Conservation (phyloP, 2,329 filamentous ascomycete species). For the Fusarium albidum region DNA sequence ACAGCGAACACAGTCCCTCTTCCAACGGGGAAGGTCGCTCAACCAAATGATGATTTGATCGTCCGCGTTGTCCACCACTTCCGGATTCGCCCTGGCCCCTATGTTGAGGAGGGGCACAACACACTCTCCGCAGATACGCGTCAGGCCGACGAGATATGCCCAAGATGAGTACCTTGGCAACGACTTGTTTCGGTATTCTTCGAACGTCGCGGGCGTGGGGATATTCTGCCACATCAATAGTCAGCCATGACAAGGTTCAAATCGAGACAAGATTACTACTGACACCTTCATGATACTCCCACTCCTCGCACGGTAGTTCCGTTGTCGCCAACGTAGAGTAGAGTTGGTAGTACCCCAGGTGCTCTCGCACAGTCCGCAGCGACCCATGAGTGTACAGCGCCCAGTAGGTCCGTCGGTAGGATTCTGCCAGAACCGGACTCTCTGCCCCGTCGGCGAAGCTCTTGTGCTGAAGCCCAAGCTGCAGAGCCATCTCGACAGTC, state of each 20-base stretch:
- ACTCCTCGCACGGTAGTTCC: slow-evolving; percentile 38
- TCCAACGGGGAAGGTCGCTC: slow-evolving; percentile 20
- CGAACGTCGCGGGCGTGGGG: slow-evolving; percentile 21
- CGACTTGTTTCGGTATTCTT: slow-evolving; percentile 17
- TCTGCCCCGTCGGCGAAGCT: slow-evolving; percentile 22
- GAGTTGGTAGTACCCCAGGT: slow-evolving; percentile 14
- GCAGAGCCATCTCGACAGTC: slow-evolving; percentile 27
- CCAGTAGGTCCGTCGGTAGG: slow-evolving; percentile 38
- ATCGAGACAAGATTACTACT: neutral
- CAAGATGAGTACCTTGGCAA: slow-evolving; percentile 31
- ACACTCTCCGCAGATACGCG: slow-evolving; percentile 30
- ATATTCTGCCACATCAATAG: slow-evolving; percentile 13
- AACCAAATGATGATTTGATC: slow-evolving; percentile 30
- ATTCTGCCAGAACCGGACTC: slow-evolving; percentile 31
- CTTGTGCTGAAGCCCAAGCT: slow-evolving; percentile 30
- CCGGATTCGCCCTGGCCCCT: neutral
- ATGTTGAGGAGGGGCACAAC: slow-evolving; percentile 26
- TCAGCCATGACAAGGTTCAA: slow-evolving; percentile 5
- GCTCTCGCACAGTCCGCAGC: slow-evolving; percentile 25
- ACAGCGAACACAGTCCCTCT: slow-evolving; percentile 22
- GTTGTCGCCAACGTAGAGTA: slow-evolving; percentile 11
- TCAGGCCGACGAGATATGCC: slow-evolving; percentile 32
- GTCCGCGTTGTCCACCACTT: slow-evolving; percentile 25
- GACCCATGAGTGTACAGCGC: slow-evolving; percentile 34
- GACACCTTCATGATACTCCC: slow-evolving; percentile 33